Evolutionary conservation across 176 grass and related monocot genomes (phyloP).

Genomic region (Cymbopogon citratus): DNA sequence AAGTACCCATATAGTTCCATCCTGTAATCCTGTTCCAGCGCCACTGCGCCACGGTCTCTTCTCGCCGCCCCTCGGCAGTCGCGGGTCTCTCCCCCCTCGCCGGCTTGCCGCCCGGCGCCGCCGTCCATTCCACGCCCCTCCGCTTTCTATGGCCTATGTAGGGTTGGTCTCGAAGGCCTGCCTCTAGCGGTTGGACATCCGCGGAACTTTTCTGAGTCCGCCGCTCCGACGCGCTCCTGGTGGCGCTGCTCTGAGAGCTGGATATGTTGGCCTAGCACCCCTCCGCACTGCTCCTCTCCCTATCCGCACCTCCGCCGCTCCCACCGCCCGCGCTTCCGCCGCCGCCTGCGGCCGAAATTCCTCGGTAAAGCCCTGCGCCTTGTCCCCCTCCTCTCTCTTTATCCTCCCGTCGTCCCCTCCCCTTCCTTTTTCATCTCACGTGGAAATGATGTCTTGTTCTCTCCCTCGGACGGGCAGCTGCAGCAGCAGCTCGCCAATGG

Average conservation of each 20-base stretch:
- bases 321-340: no score
- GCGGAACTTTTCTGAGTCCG: background rate
- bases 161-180: background rate
- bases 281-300: slow-evolving; percentile 27
- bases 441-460: slow-evolving; percentile 13
- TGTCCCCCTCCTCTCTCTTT: background rate
- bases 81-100: background rate
- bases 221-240: background rate
- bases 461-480: slow-evolving; percentile 12
- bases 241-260: background rate
- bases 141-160: background rate
- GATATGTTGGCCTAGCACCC: slow-evolving; percentile 41
- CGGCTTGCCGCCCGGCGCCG: background rate
- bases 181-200: background rate
- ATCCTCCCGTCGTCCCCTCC: background rate
- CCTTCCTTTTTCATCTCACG: background rate
- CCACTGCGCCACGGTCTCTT: background rate
- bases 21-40: background rate
- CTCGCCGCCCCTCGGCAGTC: background rate
- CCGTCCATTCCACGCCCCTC: background rate
- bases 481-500: slow-evolving; percentile 35
- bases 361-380: no score
- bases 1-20: background rate
- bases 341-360: no score
- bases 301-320: background rate